Percentiles rank a stretch among this genome's conserved stretches.
These are phyloP conservation scores for Corylus americana DNA, from an alignment of 306 rosid genomes.

Conservation along the genomic window DNA sequence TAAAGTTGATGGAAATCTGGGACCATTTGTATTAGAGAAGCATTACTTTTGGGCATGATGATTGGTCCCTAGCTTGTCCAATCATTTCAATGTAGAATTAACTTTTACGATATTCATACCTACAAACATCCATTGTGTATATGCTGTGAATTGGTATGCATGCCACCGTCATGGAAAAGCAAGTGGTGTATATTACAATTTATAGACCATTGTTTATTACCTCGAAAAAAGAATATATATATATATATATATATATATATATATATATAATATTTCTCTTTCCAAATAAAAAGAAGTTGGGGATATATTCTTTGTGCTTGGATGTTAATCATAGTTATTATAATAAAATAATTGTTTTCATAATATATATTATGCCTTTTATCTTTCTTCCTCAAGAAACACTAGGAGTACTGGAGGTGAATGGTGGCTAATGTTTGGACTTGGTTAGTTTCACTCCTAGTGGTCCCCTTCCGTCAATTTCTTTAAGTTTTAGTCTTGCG, in stretches of 20 bases:
- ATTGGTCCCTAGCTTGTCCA: background rate
- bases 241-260: background rate
- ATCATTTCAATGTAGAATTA: background rate
- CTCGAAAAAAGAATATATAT: background rate
- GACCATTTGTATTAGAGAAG: constrained; percentile 24
- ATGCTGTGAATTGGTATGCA: background rate
- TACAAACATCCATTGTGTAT: background rate
- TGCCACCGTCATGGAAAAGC: constrained; percentile 40
- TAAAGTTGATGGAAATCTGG: background rate
- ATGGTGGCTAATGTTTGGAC: too few species aligned
- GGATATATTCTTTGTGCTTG: background rate
- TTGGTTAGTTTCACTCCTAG: too few species aligned
- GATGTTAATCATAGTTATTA: background rate
- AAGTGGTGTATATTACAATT: constrained; percentile 31
- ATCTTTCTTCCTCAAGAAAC: background rate
- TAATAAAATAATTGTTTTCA: background rate
- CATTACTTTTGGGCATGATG: constrained; percentile 25
- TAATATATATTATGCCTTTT: too few species aligned
- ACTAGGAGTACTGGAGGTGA: too few species aligned
- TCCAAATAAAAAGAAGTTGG: background rate
- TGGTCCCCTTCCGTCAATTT: too few species aligned
- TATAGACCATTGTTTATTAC: background rate
- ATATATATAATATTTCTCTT: background rate
- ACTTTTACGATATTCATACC: background rate
- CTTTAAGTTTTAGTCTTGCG: too few species aligned